Evolutionary conservation across 2,329 filamentous ascomycete species (phyloP).

Genomic region (Aspergillus terreus): DNA sequence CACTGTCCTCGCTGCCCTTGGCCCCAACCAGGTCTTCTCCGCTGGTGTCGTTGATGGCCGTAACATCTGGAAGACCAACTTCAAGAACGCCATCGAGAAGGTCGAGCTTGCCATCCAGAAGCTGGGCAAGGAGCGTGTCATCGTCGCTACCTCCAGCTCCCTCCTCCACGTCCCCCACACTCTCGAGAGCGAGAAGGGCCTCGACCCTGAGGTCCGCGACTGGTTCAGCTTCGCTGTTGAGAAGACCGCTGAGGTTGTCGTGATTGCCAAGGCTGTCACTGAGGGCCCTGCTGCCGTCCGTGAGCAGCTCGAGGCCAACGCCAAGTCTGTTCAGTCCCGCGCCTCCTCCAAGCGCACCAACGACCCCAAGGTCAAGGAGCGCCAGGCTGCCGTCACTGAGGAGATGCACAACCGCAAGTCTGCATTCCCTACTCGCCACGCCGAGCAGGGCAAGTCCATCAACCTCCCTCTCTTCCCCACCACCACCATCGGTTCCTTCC

Average conservation of each 20-base stretch:
- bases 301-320: conserved; percentile 91
- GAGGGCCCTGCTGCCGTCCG: conserved; percentile 83
- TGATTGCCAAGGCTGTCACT: conserved; percentile 95
- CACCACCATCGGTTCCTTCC: conserved; percentile 99
- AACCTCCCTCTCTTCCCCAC: conserved; percentile 96
- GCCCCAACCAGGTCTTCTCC: conserved; percentile 85
- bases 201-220: conserved; percentile 85
- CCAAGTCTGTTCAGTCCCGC: conserved; percentile 87
- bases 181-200: conserved; percentile 96
- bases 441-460: conserved; percentile 85
- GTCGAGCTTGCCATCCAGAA: conserved; percentile 90
- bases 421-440: conserved; percentile 77
- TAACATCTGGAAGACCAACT: conserved; percentile 99
- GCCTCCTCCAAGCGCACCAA: conserved; percentile 93
- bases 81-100: conserved; percentile 87
- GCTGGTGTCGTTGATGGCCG: conserved; percentile 96
- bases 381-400: conserved; percentile 79
- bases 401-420: conserved; percentile 92
- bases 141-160: conserved; percentile 94
- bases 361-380: conserved; percentile 94
- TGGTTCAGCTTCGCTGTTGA: conserved; percentile 99
- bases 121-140: conserved; percentile 95
- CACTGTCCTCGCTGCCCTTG: conserved; percentile 75
- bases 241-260: conserved; percentile 85
- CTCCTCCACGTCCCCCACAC: conserved; percentile 99